These are phyloP conservation scores for Persicaria maculosa DNA, from an alignment of 148 eudicot genomes.

Conservation along the genomic window DNA sequence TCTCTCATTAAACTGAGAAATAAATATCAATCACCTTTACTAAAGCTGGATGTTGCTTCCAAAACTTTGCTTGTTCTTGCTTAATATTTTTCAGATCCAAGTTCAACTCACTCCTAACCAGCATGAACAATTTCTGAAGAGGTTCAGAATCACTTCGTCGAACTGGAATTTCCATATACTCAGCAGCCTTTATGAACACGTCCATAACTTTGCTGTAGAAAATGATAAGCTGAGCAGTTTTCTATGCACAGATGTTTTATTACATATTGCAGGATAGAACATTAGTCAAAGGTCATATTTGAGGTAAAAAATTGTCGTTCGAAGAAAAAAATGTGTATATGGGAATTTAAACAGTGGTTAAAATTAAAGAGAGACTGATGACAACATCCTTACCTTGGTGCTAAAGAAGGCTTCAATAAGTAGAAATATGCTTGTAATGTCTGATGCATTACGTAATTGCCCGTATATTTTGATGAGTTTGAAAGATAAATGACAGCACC, in stretches of 20 bases:
- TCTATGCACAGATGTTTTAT: not conserved
- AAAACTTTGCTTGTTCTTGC: slow-evolving; percentile 95
- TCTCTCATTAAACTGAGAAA: not conserved
- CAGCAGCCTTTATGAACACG: slow-evolving; percentile 84
- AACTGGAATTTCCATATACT: slow-evolving; percentile 87
- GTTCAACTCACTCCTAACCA: slow-evolving; percentile 88
- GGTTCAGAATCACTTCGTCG: slow-evolving; percentile 82
- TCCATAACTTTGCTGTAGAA: slow-evolving; percentile 83
- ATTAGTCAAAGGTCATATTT: not conserved
- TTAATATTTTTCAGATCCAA: slow-evolving; percentile 79
- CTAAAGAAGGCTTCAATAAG: slow-evolving; percentile 28
- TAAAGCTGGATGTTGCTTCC: slow-evolving; percentile 95
- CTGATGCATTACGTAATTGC: slow-evolving; percentile 27
- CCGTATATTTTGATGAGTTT: slow-evolving; percentile 29
- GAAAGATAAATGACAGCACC: slow-evolving; percentile 27
- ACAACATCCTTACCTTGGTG: slow-evolving; percentile 22
- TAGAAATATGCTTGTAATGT: slow-evolving; percentile 27
- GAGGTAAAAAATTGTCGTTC: not conserved
- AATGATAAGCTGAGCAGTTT: not conserved
- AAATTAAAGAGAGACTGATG: not conserved
- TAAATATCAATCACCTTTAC: slow-evolving; percentile 51
- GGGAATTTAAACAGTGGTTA: not conserved
- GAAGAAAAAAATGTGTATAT: not conserved
- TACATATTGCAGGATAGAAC: not conserved
- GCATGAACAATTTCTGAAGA: slow-evolving; percentile 65